Base-by-base conservation (phyloP, 2,329 filamentous ascomycete species). In the Berkeleyomyces rouxiae region DNA sequence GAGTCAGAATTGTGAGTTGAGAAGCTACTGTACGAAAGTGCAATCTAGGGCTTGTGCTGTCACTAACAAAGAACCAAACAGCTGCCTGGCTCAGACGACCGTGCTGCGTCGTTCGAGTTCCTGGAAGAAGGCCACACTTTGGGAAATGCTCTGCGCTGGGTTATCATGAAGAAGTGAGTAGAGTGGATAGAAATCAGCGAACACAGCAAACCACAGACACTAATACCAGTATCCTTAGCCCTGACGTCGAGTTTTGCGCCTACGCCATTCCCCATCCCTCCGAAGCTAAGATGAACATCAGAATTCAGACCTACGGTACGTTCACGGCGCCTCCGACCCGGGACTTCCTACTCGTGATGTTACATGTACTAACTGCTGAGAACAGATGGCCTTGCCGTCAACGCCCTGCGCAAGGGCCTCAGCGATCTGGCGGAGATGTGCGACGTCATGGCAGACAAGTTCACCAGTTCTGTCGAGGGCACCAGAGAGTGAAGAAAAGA, bases 241-340 rank as follows among this genome's bases (percentile, higher is more conserved):
- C 93, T 39, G 84, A 93, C 67, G 93, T 99, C 65, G 93, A 99
- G 73, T 96, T 99, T 75, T 97, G 93, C 74, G 93, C 92, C 65
- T 99, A 99, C 74, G 89, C 92, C 6, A 97, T 99, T 66, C 93
- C 93, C 39, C 93, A 99, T 75, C 93, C 93, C 59, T 95, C 91
- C 46, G 93, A 99, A 74, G 78, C 85, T 47, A 93, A 95, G 76
- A 96, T 99, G 92, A 96, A 97, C 71, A 78, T 99, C 66, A 84
- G 93, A 70, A 97, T 99, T 66, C 93, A 99, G 75, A 99, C 92
- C 67, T 97, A 93, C 70, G 88, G 92, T 96, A 77, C 71, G 84
- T 74, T 60, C 51, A 16, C 11, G 33, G 37, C 13, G 2, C 11
- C 9, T 7, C 51, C 23, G 10, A 7, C 46, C n/a, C 46, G 23